Evolutionary conservation across 306 rosid genomes (phyloP), one percentile per base, ranked within the genome.

Genomic region (Prinsepia uniflora): DNA sequence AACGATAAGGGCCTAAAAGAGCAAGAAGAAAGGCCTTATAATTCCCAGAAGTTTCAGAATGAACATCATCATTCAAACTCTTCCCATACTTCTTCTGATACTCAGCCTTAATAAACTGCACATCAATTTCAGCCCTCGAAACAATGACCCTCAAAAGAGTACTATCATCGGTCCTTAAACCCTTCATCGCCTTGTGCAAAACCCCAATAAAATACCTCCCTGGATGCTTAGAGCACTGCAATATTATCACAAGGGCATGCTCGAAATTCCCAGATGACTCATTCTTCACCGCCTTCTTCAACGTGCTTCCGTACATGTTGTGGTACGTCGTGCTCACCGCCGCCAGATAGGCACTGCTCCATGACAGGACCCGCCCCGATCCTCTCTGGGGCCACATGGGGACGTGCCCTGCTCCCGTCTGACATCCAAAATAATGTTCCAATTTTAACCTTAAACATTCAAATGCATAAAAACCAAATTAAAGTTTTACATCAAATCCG

Each of bases 131-230:
- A 30, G 88, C 60, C 72, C 98, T 92, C n/a, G 98, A 83, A 57
- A 90, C 88, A 72, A 90, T 78, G 53, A 88, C 87, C 78, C 92
- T 85, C 69, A 86, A 50, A 5, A 92, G 87, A 5, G 82, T 86
- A 6, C 65, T n/a, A 76, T 92, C 96, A 60, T 86, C 72, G 0
- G 96, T 92, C 65, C 98, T 96, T 73, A 90, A 12, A 30, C 98
- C 96, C 73, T 86, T 86, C 96, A 92, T 92, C 0, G 98, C 81
- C 73, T 83, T 81, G 19, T 41, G 75, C 75, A 92, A 72, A 14
- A 88, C 98, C 96, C 88, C 90, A 0, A 96, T 89, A 41, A 92
- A 92, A 71, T 79, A 92, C 76, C 68, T 83, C 18, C 89, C 88
- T 7, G 90, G 96, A 88, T 85, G 84, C 84, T 82, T 84, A 59